Conservation (phyloP, 169 alveolate genomes). For the Plasmodium vinckei region DNA sequence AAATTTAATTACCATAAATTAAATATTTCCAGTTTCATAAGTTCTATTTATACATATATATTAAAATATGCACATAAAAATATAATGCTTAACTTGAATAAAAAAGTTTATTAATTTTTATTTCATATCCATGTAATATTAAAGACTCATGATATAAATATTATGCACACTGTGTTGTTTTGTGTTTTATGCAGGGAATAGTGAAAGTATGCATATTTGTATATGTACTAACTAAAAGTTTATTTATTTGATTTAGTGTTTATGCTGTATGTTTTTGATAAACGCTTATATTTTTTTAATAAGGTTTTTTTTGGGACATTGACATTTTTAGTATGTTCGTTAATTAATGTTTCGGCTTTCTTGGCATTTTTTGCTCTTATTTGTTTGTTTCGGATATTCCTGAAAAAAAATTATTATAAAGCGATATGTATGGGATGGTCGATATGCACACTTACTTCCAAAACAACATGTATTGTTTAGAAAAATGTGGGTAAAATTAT, state of each 20-base stretch:
- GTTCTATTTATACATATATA: no score
- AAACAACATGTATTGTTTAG: background rate
- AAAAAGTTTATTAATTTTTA: background rate
- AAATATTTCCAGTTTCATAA: no score
- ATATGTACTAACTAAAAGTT: background rate
- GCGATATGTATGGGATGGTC: background rate
- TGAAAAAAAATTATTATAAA: slow-evolving; percentile 11
- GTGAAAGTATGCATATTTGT: background rate
- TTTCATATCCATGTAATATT: background rate
- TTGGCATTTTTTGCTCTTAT: slow-evolving; percentile 17
- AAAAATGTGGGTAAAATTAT: no score
- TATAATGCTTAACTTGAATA: no score
- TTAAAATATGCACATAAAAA: no score
- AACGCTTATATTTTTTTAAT: slow-evolving; percentile 45
- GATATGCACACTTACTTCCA: background rate
- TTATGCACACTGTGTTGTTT: background rate
- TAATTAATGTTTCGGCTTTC: slow-evolving; percentile 23
- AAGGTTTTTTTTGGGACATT: slow-evolving; percentile 7
- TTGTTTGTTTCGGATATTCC: slow-evolving; percentile 12
- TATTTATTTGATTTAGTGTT: slow-evolving; percentile 25
- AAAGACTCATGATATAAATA: background rate
- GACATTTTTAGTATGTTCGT: slow-evolving; percentile 6
- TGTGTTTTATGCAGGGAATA: background rate
- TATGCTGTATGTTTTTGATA: slow-evolving; percentile 22
- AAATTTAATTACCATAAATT: no score